These are phyloP conservation scores for Hysterium pulicare DNA, from an alignment of 2,329 filamentous ascomycete species.

Conservation along the genomic window DNA sequence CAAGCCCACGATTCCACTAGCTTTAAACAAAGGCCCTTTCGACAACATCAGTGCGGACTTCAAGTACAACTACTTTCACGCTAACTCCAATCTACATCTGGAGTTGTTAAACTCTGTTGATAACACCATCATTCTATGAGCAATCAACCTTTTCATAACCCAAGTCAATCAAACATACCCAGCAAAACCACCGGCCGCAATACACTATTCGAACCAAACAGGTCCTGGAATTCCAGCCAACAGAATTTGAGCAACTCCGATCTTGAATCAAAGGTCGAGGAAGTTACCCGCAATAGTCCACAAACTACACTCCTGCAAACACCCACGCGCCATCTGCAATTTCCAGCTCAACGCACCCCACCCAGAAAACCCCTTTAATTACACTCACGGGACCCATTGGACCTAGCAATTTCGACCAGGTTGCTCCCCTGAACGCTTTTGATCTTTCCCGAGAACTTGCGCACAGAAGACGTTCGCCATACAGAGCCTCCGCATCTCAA, in stretches of 20 bases:
- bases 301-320: neutral
- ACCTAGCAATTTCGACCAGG: neutral
- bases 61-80: neutral
- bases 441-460: neutral
- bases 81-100: neutral
- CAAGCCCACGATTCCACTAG: neutral
- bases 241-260: neutral
- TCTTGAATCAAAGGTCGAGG: neutral
- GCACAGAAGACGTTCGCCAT: neutral
- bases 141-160: conserved; percentile 13
- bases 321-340: neutral
- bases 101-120: neutral
- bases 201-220: conserved; percentile 1
- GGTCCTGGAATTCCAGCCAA: conserved; percentile 9
- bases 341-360: neutral
- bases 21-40: too few species aligned
- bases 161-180: conserved; percentile 13
- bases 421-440: neutral
- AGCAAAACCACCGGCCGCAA: neutral
- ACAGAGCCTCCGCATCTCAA: conserved; percentile 7
- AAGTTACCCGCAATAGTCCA: neutral
- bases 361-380: neutral
- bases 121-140: conserved; percentile 19
- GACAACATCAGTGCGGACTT: neutral
- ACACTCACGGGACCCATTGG: neutral